phyloP scores from a whole-genome alignment of 2,329 filamentous ascomycete genomes.

The Pyrenophora tritici-repentis region DNA sequence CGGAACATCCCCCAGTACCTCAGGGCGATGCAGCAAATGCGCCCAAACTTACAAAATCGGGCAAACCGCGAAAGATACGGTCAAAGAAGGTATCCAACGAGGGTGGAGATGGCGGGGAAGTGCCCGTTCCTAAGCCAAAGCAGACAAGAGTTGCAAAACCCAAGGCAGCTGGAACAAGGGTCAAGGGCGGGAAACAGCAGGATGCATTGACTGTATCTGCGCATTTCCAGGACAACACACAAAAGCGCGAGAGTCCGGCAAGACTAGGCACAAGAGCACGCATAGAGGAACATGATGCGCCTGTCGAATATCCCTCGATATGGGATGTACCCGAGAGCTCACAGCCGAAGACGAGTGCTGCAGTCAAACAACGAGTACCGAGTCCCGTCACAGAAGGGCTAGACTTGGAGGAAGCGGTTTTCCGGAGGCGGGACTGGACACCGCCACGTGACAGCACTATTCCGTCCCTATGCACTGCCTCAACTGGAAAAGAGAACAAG shows the following conservation, averaged over 20 bases:
- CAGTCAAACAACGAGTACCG: slow-evolving; percentile 19
- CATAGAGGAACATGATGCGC: neutral
- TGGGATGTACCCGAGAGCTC: slow-evolving; percentile 36
- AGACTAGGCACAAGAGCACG: neutral
- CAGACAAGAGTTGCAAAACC: slow-evolving; percentile 33
- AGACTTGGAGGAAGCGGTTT: slow-evolving; percentile 37
- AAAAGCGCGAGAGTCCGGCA: slow-evolving; percentile 5
- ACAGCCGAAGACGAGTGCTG: slow-evolving; percentile 11
- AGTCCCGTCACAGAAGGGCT: slow-evolving; percentile 17
- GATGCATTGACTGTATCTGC: slow-evolving; percentile 26
- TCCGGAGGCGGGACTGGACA: slow-evolving; percentile 45
- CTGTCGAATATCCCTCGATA: slow-evolving; percentile 19
- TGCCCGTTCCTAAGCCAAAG: slow-evolving; percentile 29
- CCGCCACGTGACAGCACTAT: slow-evolving; percentile 37
- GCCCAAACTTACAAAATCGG: slow-evolving; percentile 25
- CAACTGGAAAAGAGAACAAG: slow-evolving; percentile 33
- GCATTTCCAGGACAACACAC: slow-evolving; percentile 21
- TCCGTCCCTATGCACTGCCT: slow-evolving; percentile 20
- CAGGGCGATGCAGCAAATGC: slow-evolving; percentile 6
- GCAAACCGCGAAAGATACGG: slow-evolving; percentile 39
- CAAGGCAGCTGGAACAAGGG: slow-evolving; percentile 11
- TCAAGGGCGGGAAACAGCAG: slow-evolving; percentile 19
- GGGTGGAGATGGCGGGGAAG: slow-evolving; percentile 5
- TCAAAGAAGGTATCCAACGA: slow-evolving; percentile 32
- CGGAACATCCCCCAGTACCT: slow-evolving; percentile 10